Evolutionary conservation across 148 eudicot genomes (phyloP), one percentile per base, ranked within the genome.

Genomic region (Rhododendron henanense): DNA sequence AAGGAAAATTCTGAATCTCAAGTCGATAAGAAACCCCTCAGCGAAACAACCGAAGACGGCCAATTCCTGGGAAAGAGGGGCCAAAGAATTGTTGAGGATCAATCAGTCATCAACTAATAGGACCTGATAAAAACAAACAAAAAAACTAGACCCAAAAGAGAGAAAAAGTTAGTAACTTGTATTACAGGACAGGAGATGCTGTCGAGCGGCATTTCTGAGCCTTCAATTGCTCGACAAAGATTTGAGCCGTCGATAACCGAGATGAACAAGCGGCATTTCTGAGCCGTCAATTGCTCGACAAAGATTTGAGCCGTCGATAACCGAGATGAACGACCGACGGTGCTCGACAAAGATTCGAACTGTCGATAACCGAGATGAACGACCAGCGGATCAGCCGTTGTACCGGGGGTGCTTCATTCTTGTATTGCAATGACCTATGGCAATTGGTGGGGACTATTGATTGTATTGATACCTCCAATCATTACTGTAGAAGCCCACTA

Each of bases 401-500:
- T 33, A 33, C 0, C 0, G 0, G 1, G 44, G 6, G 44, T 41
- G 44, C 44, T 41, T 41, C 44, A 41, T 41, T 41, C 45, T 41
- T 39, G 51, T 9, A 44, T 77, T 77, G 28, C 25, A 44, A 9
- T 18, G 13, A 21, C 23, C 80, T 9, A 41, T 44, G 6, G 53
- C 80, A 41, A 15, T 1, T 44, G 31, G 53, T 77, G 80, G 79
- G 53, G 51, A 41, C 80, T 41, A 3, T 23, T 2, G 16, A 51
- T 50, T 6, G 45, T 41, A 41, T 41, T 16, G 80, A 15, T 77
- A 5, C 81, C 53, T 23, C n/a, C 51, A 44, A 78, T 41, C 51
- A 78, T 78, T 44, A 10, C 81, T 78, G 13, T 78, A 78, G 81
- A 45, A 44, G 79, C 61, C 78, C 50, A 47, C 78, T 50, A 76